phyloP scores from a whole-genome alignment of 768 basidiomycete genomes.

The Hygrophorus russula region DNA sequence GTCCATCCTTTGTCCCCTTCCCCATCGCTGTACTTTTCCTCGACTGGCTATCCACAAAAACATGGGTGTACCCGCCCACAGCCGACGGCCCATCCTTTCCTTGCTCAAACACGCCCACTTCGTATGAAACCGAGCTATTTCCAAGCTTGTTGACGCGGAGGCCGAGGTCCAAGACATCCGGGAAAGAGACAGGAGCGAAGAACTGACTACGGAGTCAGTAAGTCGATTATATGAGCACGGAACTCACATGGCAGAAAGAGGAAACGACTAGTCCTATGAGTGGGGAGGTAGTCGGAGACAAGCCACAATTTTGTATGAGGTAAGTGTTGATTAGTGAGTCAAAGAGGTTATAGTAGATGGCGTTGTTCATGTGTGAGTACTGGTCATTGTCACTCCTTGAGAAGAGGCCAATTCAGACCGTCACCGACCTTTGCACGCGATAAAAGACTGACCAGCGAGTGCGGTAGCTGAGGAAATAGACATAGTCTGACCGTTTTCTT shows the following conservation, averaged over 20 bases:
- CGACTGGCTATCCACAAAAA: conserved; percentile 59
- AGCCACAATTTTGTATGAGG: conserved; percentile 52
- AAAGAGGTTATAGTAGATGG: conserved; percentile 60
- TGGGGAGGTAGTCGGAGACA: conserved; percentile 36
- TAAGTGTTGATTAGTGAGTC: conserved; percentile 55
- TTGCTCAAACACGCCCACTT: conserved; percentile 35
- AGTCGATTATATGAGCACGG: background rate
- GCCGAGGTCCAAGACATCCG: conserved; percentile 58
- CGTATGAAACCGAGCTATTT: conserved; percentile 67
- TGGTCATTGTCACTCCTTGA: conserved; percentile 42
- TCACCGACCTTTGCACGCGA: conserved; percentile 7
- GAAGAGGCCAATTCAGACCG: conserved; percentile 21
- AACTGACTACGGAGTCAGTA: conserved; percentile 28
- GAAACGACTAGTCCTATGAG: conserved; percentile 71
- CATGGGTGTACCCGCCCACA: conserved; percentile 65
- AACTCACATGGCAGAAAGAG: conserved; percentile 53
- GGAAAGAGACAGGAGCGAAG: conserved; percentile 65
- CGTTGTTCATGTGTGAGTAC: conserved; percentile 75
- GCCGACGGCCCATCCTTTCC: conserved; percentile 19
- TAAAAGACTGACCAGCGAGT: conserved; percentile 48
- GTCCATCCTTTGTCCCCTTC: conserved; percentile 29
- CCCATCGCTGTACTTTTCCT: conserved; percentile 46
- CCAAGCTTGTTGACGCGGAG: conserved; percentile 53
- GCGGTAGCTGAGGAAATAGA: conserved; percentile 47
- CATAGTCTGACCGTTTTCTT: conserved; percentile 36